Percentiles rank a stretch among this genome's conserved stretches.
Conservation (phyloP, 140 eudicot genomes). For the Ambrosia hybrid region DNA sequence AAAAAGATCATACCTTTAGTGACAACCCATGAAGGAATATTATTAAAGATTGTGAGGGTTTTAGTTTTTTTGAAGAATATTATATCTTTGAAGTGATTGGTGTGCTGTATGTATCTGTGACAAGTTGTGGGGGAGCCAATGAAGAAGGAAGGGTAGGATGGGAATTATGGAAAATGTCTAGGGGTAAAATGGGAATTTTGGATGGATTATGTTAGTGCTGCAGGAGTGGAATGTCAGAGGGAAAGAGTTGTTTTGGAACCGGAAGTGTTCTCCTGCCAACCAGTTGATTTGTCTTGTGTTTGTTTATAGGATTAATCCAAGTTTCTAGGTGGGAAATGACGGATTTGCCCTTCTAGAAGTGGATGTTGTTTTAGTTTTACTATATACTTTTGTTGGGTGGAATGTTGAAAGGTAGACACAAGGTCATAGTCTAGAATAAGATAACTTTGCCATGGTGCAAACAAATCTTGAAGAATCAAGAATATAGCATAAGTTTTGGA, state of each 20-base stretch:
- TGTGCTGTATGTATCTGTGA: slow-evolving; percentile 14
- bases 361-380: slow-evolving; percentile 2
- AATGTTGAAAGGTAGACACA: slow-evolving; percentile 35
- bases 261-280: slow-evolving; percentile 20
- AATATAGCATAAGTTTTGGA: neutral
- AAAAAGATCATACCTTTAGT: slow-evolving; percentile 45
- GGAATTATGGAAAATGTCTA: slow-evolving; percentile 9
- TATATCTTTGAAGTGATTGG: slow-evolving; percentile 20
- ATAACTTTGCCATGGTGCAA: slow-evolving; percentile 32
- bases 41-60: slow-evolving; percentile 8
- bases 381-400: slow-evolving; percentile 12
- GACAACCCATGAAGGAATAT: slow-evolving; percentile 33
- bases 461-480: slow-evolving; percentile 4
- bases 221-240: slow-evolving; percentile 37
- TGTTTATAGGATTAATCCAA: slow-evolving; percentile 19
- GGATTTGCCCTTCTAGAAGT: slow-evolving; percentile 12
- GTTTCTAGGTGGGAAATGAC: slow-evolving; percentile 17
- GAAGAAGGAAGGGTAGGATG: slow-evolving; percentile 13
- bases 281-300: slow-evolving; percentile 20
- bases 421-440: slow-evolving; percentile 24
- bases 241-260: slow-evolving; percentile 5
- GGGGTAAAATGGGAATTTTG: slow-evolving; percentile 35
- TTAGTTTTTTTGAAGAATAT: slow-evolving; percentile 13
- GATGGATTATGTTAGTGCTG: slow-evolving; percentile 6
- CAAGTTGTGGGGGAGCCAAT: slow-evolving; percentile 24